Evolutionary conservation across 2,329 filamentous ascomycete species (phyloP).

Genomic region (Tricladium varicosporioides): DNA sequence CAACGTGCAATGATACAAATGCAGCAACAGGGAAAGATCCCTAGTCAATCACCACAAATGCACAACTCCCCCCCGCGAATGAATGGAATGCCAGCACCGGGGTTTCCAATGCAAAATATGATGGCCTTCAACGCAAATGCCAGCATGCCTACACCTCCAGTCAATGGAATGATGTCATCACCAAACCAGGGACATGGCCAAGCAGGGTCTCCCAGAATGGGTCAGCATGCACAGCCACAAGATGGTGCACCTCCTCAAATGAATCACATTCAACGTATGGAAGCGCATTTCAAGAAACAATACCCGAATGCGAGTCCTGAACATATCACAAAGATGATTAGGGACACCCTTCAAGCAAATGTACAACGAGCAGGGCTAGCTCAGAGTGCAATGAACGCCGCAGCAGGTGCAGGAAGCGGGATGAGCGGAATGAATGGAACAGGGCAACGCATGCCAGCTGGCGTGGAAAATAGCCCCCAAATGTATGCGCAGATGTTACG

Average conservation of each 20-base stretch:
- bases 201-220: conserved; percentile 30
- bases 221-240: conserved; percentile 17
- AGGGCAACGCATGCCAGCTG: conserved; percentile 15
- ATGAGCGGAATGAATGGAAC: conserved; percentile 24
- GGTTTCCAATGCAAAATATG: conserved; percentile 38
- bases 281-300: conserved; percentile 26
- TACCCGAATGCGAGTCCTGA: conserved; percentile 44
- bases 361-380: conserved; percentile 37
- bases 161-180: conserved; percentile 23
- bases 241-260: conserved; percentile 1
- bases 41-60: conserved; percentile 28
- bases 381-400: conserved; percentile 51
- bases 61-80: conserved; percentile 42
- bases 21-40: conserved; percentile 30
- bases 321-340: conserved; percentile 51
- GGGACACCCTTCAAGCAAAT: conserved; percentile 36
- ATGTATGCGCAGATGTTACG: conserved; percentile 52
- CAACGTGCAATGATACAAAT: conserved; percentile 50
- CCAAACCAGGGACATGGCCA: conserved; percentile 21
- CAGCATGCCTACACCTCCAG: conserved; percentile 42
- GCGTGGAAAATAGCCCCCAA: conserved; percentile 44
- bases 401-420: conserved; percentile 38
- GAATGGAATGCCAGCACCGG: conserved; percentile 30
- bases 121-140: conserved; percentile 50
- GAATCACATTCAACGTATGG: conserved; percentile 15